These are phyloP conservation scores for Daldinia eschscholtzii DNA, from an alignment of 2,329 filamentous ascomycete genomes.

Conservation along the genomic window DNA sequence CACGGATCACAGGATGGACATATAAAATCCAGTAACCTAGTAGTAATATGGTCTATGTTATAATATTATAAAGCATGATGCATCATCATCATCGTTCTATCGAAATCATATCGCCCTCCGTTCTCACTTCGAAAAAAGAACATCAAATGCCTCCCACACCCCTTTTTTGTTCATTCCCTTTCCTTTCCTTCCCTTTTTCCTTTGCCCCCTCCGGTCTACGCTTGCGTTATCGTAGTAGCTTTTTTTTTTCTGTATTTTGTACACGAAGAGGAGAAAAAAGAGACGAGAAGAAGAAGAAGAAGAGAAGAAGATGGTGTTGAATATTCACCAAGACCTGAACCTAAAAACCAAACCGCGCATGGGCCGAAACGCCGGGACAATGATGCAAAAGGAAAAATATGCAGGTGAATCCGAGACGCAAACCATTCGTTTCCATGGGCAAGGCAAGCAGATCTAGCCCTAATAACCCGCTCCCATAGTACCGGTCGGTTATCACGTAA, in stretches of 20 bases:
- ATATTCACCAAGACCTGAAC: neutral
- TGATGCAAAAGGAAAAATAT: slow-evolving; percentile 28
- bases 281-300: neutral
- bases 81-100: slow-evolving; percentile 36
- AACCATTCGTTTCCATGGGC: neutral
- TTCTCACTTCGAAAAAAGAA: neutral
- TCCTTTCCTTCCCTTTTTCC: neutral
- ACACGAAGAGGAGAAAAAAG: slow-evolving; percentile 26
- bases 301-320: neutral
- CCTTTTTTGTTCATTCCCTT: slow-evolving; percentile 9
- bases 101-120: slow-evolving; percentile 21
- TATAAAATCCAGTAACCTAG: slow-evolving; percentile 1
- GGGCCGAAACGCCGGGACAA: slow-evolving; percentile 28
- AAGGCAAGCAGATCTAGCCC: neutral
- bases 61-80: slow-evolving; percentile 38
- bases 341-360: neutral
- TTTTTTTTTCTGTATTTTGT: slow-evolving; percentile 20
- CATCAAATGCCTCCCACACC: neutral
- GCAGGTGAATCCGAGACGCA: slow-evolving; percentile 16
- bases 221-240: slow-evolving; percentile 9
- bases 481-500: neutral
- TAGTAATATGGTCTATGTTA: slow-evolving; percentile 30
- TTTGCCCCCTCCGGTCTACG: slow-evolving; percentile 2
- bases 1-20: slow-evolving; percentile 25
- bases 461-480: neutral